Conservation (phyloP, 768 basidiomycete species). For the Lyophyllum shimeji region DNA sequence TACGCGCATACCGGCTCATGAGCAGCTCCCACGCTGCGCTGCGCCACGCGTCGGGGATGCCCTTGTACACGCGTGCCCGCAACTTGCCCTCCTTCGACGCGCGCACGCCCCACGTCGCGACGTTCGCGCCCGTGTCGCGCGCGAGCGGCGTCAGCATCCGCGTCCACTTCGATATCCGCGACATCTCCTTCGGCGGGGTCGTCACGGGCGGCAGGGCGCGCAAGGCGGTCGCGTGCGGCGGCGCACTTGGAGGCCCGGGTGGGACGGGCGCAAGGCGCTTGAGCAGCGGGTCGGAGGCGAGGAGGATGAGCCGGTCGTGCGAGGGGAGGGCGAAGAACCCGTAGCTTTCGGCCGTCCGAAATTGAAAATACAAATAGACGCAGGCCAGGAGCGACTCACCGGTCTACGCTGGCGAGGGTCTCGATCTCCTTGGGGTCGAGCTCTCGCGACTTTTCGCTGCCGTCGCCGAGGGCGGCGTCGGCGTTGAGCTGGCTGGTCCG, state of each 20-base stretch:
- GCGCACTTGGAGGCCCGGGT: conserved; percentile 44
- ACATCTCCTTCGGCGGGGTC: conserved; percentile 59
- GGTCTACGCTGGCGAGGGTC: conserved; percentile 77
- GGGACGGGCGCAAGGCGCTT: conserved; percentile 54
- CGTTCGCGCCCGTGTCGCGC: conserved; percentile 78
- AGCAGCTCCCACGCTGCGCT: conserved; percentile 88
- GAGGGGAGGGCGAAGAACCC: conserved; percentile 84
- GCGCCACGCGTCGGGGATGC: conserved; percentile 96
- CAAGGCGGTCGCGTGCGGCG: conserved; percentile 46
- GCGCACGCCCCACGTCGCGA: conserved; percentile 69
- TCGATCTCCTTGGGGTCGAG: conserved; percentile 73
- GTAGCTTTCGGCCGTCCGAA: too few relatives aligned
- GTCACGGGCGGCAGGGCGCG: conserved; percentile 47
- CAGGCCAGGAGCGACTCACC: conserved; percentile 50
- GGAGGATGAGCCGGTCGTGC: conserved; percentile 79
- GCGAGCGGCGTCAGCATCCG: conserved; percentile 75
- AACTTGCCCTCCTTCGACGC: conserved; percentile 66
- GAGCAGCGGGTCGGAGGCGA: conserved; percentile 60
- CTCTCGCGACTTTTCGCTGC: conserved; percentile 61
- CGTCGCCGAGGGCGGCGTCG: conserved; percentile 53
- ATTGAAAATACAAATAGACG: too few relatives aligned
- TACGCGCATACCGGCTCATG: conserved; percentile 53
- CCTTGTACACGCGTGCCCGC: conserved; percentile 83
- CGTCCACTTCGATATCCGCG: conserved; percentile 91
- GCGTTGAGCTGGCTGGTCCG: conserved; percentile 61